Base-by-base conservation (phyloP, 345 rosid genomes). In the Populus deltoides region DNA sequence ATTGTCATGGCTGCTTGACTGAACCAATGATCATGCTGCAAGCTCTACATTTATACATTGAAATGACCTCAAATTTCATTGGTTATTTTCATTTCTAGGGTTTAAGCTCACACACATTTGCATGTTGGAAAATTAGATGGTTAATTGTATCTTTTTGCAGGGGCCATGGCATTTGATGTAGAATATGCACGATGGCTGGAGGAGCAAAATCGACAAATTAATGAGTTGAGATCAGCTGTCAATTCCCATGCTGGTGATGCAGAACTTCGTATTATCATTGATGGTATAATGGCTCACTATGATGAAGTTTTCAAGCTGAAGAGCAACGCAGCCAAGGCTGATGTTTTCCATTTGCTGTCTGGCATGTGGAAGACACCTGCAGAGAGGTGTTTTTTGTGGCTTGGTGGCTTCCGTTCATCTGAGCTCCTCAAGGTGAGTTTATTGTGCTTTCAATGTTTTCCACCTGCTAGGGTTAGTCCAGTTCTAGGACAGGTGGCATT, bases 341-440 rank as follows among this genome's bases (percentile, higher is more conserved):
- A 97, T 78, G 98, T 97, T 81, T 97, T 97, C 85, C 99, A 97
- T 87, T 85, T 97, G 80, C 85, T 94, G 31, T 97, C 98, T 31
- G 98, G 99, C 75, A 97, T 94, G 98, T 97, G 98, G 99, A 97
- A 97, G 85, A 94, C 99, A 18, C 99, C 97, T 76, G 98, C 99
- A 5, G 98, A 97, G 87, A 90, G 99, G 79, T 97, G 99, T 84
- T 97, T 97, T 86, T 79, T 97, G 87, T 97, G 98, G 99, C 98
- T 97, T 18, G 99, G 99, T 51, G 99, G 99, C 72, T 97, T 94
- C 81, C 97, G 99, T 45, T 94, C 99, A 68, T 94, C 98, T 41
- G 98, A 97, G 83, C 94, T 97, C 79, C 96, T 97, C 72, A 97
- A 94, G 98, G 99, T 93, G 63, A 81, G 81, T 22, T 79, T 43